A percentile compares a stretch with the other conserved stretches of the same genome.
Conservation (phyloP, 345 rosid species). For the Clausena lansium region DNA sequence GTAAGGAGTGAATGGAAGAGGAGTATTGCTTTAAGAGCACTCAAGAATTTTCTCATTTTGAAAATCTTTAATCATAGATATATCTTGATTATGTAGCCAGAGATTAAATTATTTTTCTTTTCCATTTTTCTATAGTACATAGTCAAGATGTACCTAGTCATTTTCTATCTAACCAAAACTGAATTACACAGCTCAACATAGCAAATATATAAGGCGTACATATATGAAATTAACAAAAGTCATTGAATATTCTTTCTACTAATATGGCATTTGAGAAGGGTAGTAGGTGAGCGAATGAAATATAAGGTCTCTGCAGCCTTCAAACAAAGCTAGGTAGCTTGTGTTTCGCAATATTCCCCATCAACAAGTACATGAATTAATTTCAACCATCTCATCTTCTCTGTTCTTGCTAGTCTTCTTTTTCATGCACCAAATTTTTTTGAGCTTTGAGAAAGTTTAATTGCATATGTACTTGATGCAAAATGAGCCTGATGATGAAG, state of each 20-base stretch:
- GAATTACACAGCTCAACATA: background rate
- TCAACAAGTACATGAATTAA: no score
- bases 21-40: no score
- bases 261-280: background rate
- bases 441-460: no score
- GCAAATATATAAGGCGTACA: background rate
- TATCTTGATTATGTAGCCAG: background rate
- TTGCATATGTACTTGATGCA: background rate
- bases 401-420: background rate
- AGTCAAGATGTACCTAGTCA: background rate
- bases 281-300: constrained; percentile 23
- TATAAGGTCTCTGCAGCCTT: background rate
- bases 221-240: background rate
- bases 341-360: no score
- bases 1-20: no score
- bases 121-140: no score
- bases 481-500: constrained; percentile 25
- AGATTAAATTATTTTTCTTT: background rate
- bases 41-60: no score
- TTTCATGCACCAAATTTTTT: background rate
- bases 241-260: background rate
- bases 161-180: background rate
- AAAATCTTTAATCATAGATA: no score
- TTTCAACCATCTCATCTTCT: background rate
- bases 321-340: background rate